Evolutionary conservation across 2,329 filamentous ascomycete species (phyloP).

Genomic region (Aspergillus vadensis): DNA sequence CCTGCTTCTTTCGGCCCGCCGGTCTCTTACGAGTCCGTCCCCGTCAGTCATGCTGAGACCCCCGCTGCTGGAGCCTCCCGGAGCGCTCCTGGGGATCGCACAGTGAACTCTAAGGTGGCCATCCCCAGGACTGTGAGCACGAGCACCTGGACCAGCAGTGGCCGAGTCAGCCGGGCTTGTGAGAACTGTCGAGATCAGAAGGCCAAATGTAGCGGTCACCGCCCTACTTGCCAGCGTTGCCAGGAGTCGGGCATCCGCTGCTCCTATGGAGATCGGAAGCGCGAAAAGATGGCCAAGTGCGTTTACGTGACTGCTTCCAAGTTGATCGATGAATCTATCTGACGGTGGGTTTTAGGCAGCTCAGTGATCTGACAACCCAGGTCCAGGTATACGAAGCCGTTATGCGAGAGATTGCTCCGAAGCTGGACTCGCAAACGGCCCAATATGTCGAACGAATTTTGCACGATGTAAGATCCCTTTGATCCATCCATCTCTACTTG

Average conservation of each 20-base stretch:
- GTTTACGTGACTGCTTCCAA: slow-evolving; percentile 16
- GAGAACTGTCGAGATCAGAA: slow-evolving; percentile 50
- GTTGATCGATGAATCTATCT: slow-evolving; percentile 8
- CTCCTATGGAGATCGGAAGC: slow-evolving; percentile 48
- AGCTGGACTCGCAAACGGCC: slow-evolving; percentile 35
- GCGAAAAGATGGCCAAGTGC: slow-evolving; percentile 47
- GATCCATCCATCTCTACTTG: background rate
- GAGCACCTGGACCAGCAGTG: slow-evolving; percentile 28
- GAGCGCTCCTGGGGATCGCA: slow-evolving; percentile 18
- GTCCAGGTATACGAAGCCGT: slow-evolving; percentile 39
- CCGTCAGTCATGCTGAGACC: slow-evolving; percentile 18
- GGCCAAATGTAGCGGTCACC: slow-evolving; percentile 50
- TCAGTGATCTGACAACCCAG: slow-evolving; percentile 42
- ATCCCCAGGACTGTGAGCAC: slow-evolving; percentile 32
- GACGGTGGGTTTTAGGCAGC: slow-evolving; percentile 33
- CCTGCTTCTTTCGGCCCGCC: slow-evolving; percentile 18
- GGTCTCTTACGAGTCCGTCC: slow-evolving; percentile 17
- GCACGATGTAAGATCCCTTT: slow-evolving; percentile 33
- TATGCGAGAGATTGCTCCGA: slow-evolving; percentile 36
- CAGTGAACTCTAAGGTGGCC: slow-evolving; percentile 32
- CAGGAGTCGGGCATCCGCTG: slow-evolving; percentile 44
- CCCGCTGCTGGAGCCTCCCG: slow-evolving; percentile 11
- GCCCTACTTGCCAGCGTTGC: slow-evolving; percentile 46
- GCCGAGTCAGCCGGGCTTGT: slow-evolving; percentile 44
- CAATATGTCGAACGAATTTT: slow-evolving; percentile 38